Evolutionary conservation across 345 rosid genomes (phyloP), one percentile per base, ranked within the genome.

Genomic region (Sonneratia caseolaris): DNA sequence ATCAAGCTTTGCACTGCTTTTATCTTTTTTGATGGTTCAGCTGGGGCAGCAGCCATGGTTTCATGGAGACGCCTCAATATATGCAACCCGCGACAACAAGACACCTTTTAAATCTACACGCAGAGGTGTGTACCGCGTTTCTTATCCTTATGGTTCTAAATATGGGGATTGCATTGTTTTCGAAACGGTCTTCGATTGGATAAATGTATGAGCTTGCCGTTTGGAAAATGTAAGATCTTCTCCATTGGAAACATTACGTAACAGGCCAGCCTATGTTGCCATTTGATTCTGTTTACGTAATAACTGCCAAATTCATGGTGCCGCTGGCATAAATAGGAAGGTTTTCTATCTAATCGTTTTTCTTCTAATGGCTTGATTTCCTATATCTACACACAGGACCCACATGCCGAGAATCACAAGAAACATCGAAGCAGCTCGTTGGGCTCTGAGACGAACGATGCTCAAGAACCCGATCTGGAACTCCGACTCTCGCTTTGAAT

Each of bases 391-490:
- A 27, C 14, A n/a, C 51, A 79, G 93, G 93, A 87, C 49, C 73
- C 85, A 36, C 75, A 66, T 18, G 72, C 71, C 49, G 76, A 74
- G 64, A 79, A 68, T 66, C 79, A 68, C 70, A 83, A 85, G 75
- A 81, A 82, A 67, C 77, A 80, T 35, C 70, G 85, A 68, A 83
- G 84, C 75, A 56, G 68, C 70, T 85, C 91, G 10, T 36, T 80
- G 85, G 92, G 90, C 35, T 89, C 90, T 3, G 94, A 87, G 72
- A 76, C 95, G 37, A 87, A 85, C 72, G 95, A 91, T 69, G 75
- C 77, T 70, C 90, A 84, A 81, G 99, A 89, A 76, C 82, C 78
- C 51, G 98, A 95, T 76, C 87, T 95, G 90, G 99, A 95, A 82
- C 89, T 95, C 55, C 89, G 89, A 84, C 75, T 95, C 69, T 95